Conservation (phyloP, 495 filamentous ascomycete species). For the Cairneyella variabilis region DNA sequence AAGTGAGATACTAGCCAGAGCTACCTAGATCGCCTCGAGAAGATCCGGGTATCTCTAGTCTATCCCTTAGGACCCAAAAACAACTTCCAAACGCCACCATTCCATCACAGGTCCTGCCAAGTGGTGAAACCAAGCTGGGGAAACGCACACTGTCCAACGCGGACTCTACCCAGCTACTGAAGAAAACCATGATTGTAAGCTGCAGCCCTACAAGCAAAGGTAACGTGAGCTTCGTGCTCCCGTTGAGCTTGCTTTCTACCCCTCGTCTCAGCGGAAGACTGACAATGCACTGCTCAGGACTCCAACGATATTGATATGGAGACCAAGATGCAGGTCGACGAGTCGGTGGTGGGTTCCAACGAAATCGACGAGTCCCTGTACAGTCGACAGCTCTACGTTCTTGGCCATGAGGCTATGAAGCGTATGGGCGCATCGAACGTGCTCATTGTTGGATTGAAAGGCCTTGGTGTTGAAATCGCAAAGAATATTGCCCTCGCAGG, state of each 20-base stretch:
- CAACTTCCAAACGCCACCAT: constrained; percentile 27
- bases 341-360: constrained; percentile 22
- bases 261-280: background rate
- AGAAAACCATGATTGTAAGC: constrained; percentile 60
- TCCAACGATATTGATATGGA: constrained; percentile 54
- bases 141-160: constrained; percentile 83
- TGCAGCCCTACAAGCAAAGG: background rate
- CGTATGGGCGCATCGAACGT: constrained; percentile 96
- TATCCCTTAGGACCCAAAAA: constrained; percentile 8
- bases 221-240: background rate
- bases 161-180: constrained; percentile 66
- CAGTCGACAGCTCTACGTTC: constrained; percentile 95
- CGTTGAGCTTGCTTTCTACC: background rate
- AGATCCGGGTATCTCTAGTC: constrained; percentile 2
- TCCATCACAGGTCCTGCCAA: constrained; percentile 18
- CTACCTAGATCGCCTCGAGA: constrained; percentile 5
- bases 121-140: constrained; percentile 56
- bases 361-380: constrained; percentile 98
- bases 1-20: background rate
- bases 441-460: constrained; percentile 86
- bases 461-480: constrained; percentile 95
- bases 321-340: constrained; percentile 81
- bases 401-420: constrained; percentile 99
- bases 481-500: constrained; percentile 99
- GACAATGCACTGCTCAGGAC: constrained; percentile 31